phyloP scores from a whole-genome alignment of 306 rosid genomes.

The Inga laurina region DNA sequence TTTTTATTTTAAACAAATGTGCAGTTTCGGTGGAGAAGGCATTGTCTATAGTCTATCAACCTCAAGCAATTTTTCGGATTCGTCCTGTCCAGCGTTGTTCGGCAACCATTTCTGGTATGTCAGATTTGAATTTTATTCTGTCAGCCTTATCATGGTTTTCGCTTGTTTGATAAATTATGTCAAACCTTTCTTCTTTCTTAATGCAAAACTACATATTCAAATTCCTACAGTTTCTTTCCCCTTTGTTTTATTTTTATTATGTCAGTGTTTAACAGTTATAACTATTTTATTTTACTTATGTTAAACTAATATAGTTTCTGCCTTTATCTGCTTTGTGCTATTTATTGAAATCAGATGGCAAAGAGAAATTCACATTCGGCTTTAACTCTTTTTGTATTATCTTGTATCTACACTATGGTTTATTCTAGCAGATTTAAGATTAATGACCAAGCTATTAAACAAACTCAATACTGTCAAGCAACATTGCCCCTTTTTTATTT shows the following conservation, averaged over 20 bases:
- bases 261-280: not conserved
- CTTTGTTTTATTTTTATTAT: not conserved
- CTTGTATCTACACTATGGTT: not conserved
- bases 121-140: slow-evolving; percentile 12
- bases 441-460: too few relatives aligned
- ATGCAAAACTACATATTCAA: not conserved
- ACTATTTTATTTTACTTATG: not conserved
- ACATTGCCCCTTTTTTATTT: not conserved
- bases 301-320: not conserved
- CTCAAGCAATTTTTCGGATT: slow-evolving; percentile 86
- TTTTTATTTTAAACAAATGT: slow-evolving; percentile 20
- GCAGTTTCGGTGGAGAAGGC: slow-evolving; percentile 96
- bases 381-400: not conserved
- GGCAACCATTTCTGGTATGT: slow-evolving; percentile 86
- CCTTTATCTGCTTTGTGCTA: not conserved
- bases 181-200: not conserved
- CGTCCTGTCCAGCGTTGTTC: slow-evolving; percentile 89
- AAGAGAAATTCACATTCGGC: not conserved
- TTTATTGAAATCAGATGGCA: slow-evolving; percentile 8
- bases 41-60: slow-evolving; percentile 88
- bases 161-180: not conserved
- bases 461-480: not conserved
- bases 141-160: not conserved
- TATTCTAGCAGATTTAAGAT: not conserved
- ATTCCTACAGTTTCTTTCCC: not conserved